A percentile compares a stretch with the other conserved stretches of the same genome.
Evolutionary conservation across 2,329 filamentous ascomycete species (phyloP).

Genomic region (Huntiella bhutanensis): DNA sequence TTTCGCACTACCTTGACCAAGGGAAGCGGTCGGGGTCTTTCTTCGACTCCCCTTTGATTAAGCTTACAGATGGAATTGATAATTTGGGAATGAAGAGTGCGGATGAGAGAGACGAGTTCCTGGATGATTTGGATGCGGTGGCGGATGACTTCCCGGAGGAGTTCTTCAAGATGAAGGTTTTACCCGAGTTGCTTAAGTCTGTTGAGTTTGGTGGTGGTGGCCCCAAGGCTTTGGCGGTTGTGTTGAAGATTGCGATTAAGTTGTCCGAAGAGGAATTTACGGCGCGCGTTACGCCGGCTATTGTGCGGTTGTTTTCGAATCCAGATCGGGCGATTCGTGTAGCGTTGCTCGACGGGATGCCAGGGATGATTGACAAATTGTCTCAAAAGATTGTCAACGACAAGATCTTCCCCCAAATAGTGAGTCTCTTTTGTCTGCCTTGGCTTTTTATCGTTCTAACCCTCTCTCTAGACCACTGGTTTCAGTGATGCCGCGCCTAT

Average conservation of each 20-base stretch:
- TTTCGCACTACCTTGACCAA: conserved; percentile 76
- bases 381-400: conserved; percentile 81
- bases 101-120: conserved; percentile 64
- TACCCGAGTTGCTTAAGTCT: conserved; percentile 90
- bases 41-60: conserved; percentile 83
- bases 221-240: conserved; percentile 69
- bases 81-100: conserved; percentile 78
- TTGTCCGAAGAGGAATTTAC: conserved; percentile 83
- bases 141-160: conserved; percentile 93
- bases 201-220: conserved; percentile 97
- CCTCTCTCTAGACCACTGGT: conserved; percentile 49
- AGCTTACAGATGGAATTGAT: conserved; percentile 80
- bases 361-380: conserved; percentile 77
- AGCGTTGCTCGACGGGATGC: conserved; percentile 72
- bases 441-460: not conserved
- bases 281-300: conserved; percentile 60
- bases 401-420: conserved; percentile 90
- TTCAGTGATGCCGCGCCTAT: conserved; percentile 85
- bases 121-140: conserved; percentile 65
- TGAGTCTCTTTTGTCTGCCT: conserved; percentile 19
- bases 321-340: conserved; percentile 85
- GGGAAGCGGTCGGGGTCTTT: conserved; percentile 67
- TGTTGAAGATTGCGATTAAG: conserved; percentile 81
- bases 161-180: conserved; percentile 92
- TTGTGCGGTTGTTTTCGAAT: conserved; percentile 73